Evolutionary conservation across 345 rosid species (phyloP), one percentile per base, ranked within the genome.

Genomic region (Eutrema heterophyllum): DNA sequence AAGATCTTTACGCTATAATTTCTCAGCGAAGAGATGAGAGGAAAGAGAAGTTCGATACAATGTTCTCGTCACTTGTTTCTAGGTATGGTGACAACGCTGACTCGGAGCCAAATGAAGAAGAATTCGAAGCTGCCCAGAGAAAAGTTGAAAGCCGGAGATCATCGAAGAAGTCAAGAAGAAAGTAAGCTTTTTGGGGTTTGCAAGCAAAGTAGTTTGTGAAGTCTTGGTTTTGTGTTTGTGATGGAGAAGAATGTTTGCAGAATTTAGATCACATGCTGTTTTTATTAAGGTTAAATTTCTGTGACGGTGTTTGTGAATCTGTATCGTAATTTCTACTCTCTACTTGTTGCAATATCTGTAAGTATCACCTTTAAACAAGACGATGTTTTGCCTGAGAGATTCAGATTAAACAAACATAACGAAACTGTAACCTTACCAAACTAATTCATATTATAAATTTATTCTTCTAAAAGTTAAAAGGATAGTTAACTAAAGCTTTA

Each of bases 41-140:
- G 79, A 92, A 96, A 79, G 94, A 32, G 46, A 71, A 46, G 69
- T 83, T 92, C 73, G 88, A 90, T 64, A 86, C 99, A 64, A 85
- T 96, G 97, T 90, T 90, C 71, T 86, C 94, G 11, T 89, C 98
- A 6, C 69, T 92, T 51, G 73, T 86, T 52, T 78, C 90, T 65
- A 92, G 82, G 64, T 96, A 92, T 56, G 97, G 97, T 14, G 85
- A 86, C 29, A 69, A 40, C 33, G 80, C 80, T 39, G 70, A 70
- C 16, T 68, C 87, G 8, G 98, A 90, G 74, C 97, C 89, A 6
- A 85, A 84, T 14, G 97, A 96, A 40, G 98, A 90, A 87, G 93
- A 96, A 71, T 92, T 96, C 33, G 93, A 92, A 86, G 97, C 98
- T 78, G 85, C 92, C 8, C 81, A 75, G 85, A 88, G 78, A 76